Conservation (phyloP, 106 monocot species). For the Amphibolis antarctica region DNA sequence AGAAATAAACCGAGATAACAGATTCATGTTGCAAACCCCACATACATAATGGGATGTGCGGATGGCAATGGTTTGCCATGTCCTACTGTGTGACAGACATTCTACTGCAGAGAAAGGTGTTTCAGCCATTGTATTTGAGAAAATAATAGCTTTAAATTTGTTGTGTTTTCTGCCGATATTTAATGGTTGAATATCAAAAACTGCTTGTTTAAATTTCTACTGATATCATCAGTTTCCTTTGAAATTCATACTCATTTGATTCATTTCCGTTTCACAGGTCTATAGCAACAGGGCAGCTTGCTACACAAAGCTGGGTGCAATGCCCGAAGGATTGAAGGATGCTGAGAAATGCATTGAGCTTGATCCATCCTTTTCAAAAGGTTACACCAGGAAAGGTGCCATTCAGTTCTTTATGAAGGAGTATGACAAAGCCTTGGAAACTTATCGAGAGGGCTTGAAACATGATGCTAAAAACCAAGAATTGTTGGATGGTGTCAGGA, state of each 20-base stretch:
- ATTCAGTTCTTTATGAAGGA: constrained; percentile 97
- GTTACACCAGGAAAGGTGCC: constrained; percentile 89
- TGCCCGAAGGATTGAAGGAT: constrained; percentile 94
- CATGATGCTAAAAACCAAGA: constrained; percentile 72
- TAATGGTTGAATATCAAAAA: too few species aligned
- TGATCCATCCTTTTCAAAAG: constrained; percentile 76
- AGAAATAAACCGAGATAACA: too few species aligned
- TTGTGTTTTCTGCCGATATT: too few species aligned
- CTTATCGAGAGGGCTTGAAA: constrained; percentile 88
- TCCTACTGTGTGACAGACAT: too few species aligned
- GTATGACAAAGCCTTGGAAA: constrained; percentile 89
- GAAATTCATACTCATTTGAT: background rate
- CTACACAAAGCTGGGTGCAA: constrained; percentile 75
- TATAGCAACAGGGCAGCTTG: constrained; percentile 99
- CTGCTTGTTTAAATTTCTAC: too few species aligned
- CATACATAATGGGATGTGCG: too few species aligned
- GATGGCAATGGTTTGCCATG: too few species aligned
- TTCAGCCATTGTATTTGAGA: too few species aligned
- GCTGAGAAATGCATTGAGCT: constrained; percentile 98
- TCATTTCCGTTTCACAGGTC: constrained; percentile 24
- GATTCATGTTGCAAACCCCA: too few species aligned
- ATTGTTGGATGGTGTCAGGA: constrained; percentile 65
- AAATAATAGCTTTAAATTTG: too few species aligned
- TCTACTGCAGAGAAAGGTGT: too few species aligned
- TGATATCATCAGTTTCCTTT: background rate